Conservation (phyloP, 2,329 filamentous ascomycete genomes). For the Trichoderma oligosporum region DNA sequence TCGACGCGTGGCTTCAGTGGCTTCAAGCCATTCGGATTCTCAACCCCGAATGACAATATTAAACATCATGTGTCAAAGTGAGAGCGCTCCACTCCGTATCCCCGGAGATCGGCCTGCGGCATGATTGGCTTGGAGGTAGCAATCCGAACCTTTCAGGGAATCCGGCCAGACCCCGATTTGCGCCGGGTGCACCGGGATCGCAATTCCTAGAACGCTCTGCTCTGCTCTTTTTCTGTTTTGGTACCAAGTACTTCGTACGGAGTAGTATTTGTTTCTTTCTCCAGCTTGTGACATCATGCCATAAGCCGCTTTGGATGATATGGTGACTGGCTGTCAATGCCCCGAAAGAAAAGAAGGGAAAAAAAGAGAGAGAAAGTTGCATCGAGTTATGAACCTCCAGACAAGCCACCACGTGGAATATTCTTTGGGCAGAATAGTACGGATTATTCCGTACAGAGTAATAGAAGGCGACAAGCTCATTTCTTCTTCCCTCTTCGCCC, state of each 20-base stretch:
- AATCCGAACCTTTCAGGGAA: constrained; percentile 7
- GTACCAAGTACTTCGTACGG: too few relatives aligned
- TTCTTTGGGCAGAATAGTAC: neutral
- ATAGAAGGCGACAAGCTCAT: neutral
- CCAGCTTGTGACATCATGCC: constrained; percentile 6
- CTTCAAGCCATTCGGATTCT: neutral
- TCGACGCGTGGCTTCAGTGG: neutral
- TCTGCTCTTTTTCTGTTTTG: neutral
- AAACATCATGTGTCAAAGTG: neutral
- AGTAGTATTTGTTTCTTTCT: too few relatives aligned
- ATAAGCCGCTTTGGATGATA: neutral
- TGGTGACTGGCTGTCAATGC: neutral
- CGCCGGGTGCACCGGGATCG: constrained; percentile 12
- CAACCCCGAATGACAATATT: neutral
- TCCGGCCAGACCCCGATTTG: neutral
- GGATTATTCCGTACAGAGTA: too few relatives aligned
- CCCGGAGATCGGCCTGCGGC: constrained; percentile 11
- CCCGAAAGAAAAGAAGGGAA: neutral
- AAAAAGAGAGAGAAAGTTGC: neutral
- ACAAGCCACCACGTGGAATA: constrained; percentile 10
- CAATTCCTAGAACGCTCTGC: neutral
- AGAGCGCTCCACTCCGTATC: constrained; percentile 10
- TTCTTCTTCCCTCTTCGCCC: neutral
- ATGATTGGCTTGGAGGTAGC: constrained; percentile 9
- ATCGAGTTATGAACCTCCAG: neutral